Base-by-base conservation (phyloP, 768 basidiomycete genomes). In the Gautieria morchelliformis region DNA sequence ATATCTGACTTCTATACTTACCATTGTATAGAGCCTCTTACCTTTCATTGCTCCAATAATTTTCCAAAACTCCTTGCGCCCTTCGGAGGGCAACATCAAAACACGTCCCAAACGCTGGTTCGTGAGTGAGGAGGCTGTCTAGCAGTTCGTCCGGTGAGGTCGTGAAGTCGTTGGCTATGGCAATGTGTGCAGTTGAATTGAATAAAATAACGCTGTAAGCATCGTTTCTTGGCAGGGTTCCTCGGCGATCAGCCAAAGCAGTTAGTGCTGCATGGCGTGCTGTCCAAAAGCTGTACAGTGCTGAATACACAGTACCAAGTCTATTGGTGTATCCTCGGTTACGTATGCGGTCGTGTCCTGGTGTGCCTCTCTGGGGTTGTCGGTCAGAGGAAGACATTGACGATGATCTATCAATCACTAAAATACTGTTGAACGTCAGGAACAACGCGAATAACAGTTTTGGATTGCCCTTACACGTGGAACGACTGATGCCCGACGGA, bases 251-350 rank as follows among this genome's bases (percentile, higher is more conserved):
- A 3, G 51, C 65, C 33, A 58, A 46, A 11, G 52, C 50, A 47
- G 55, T 63, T 19, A 74, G 51, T 2, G 75, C 74, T 15, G 72
- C 67, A 11, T 73, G 70, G 3, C 82, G 74, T 0, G 83, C 75
- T 14, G 67, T 59, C 82, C 83, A 85, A 64, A 84, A 84, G 15
- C 70, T 69, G 53, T 80, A 64, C 8, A 84, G 61, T 0, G 82
- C 76, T 0, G 81, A 79, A 44, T 77, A 78, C 0, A 83, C 83
- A 0, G 83, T 81, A 0, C 82, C 82, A 17, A 82, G 72, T 32
- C 82, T 68, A 60, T 84, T 78, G 57, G 80, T 65, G 41, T 70
- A 67, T 0, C 53, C 60, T 12, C 63, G 64, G 5, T 61, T 55
- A 11, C 5, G 8, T 42, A 82, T 80, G 39, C 62, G 63, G n/a